Evolutionary conservation across 2,329 filamentous ascomycete species (phyloP).

Genomic region (Anthostomella pinea): DNA sequence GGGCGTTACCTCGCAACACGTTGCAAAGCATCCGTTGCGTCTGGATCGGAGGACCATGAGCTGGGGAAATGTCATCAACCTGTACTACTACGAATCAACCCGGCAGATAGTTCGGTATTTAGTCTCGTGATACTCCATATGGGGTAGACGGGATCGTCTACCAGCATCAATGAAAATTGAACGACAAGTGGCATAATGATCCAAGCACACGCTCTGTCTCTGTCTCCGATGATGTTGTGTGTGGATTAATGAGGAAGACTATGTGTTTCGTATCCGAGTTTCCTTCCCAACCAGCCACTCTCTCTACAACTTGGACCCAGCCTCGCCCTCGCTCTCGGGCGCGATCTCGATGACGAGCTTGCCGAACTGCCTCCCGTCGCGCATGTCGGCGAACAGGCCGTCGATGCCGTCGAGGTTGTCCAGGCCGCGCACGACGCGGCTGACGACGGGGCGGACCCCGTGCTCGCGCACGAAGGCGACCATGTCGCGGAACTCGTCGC

Average conservation of each 20-base stretch:
- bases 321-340: constrained; percentile 24
- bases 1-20: constrained; percentile 8
- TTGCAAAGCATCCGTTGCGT: too few relatives aligned
- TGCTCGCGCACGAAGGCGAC: constrained; percentile 73
- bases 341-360: constrained; percentile 80
- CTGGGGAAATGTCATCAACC: constrained; percentile 15
- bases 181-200: too few relatives aligned
- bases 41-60: constrained; percentile 9
- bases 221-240: too few relatives aligned
- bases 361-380: constrained; percentile 80
- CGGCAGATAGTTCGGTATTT: constrained; percentile 4
- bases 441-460: constrained; percentile 74
- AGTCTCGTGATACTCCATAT: constrained; percentile 4
- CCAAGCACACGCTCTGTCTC: too few relatives aligned
- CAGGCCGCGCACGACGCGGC: constrained; percentile 68
- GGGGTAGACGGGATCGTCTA: constrained; percentile 7
- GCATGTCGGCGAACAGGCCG: constrained; percentile 82
- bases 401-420: constrained; percentile 79
- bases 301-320: too few relatives aligned
- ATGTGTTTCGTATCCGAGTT: too few relatives aligned
- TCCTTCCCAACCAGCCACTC: too few relatives aligned
- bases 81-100: constrained; percentile 18
- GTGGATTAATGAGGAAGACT: too few relatives aligned
- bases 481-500: constrained; percentile 89
- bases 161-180: constrained; percentile 8